These are phyloP conservation scores for Myotisia sp. DNA, from an alignment of 2,329 filamentous ascomycete genomes.

Conservation along the genomic window DNA sequence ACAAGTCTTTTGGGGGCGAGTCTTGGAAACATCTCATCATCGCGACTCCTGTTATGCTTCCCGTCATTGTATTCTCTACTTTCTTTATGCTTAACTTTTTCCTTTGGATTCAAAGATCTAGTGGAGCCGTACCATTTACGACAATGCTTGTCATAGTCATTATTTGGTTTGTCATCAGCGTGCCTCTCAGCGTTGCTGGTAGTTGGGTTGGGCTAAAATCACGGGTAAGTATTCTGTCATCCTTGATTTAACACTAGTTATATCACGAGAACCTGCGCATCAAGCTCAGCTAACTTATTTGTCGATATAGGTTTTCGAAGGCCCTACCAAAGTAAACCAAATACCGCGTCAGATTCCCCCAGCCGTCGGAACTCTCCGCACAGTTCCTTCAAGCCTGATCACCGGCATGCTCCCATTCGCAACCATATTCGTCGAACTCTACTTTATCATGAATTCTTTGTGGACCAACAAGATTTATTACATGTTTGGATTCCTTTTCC, in stretches of 20 bases:
- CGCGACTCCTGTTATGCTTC: constrained; percentile 72
- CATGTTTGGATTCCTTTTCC: constrained; percentile 98
- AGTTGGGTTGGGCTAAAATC: constrained; percentile 88
- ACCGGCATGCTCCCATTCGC: constrained; percentile 89
- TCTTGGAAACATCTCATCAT: constrained; percentile 89
- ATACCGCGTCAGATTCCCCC: constrained; percentile 94
- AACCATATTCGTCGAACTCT: constrained; percentile 94
- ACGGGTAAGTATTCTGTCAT: constrained; percentile 23
- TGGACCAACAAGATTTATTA: constrained; percentile 99
- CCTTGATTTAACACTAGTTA: background rate
- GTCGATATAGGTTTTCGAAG: constrained; percentile 43
- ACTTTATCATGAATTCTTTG: constrained; percentile 98
- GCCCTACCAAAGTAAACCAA: constrained; percentile 89
- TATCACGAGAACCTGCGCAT: background rate
- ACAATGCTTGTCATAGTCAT: constrained; percentile 88
- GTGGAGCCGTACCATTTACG: constrained; percentile 85
- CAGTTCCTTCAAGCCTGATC: constrained; percentile 77
- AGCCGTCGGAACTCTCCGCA: constrained; percentile 65
- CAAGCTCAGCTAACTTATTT: constrained; percentile 8
- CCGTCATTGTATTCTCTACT: constrained; percentile 65
- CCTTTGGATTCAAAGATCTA: constrained; percentile 84
- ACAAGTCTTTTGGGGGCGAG: constrained; percentile 87
- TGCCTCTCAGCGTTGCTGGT: constrained; percentile 76
- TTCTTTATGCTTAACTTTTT: constrained; percentile 96
- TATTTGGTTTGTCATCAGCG: constrained; percentile 95